phyloP scores from a whole-genome alignment of 306 rosid species.

The Sesbania bispinosa region DNA sequence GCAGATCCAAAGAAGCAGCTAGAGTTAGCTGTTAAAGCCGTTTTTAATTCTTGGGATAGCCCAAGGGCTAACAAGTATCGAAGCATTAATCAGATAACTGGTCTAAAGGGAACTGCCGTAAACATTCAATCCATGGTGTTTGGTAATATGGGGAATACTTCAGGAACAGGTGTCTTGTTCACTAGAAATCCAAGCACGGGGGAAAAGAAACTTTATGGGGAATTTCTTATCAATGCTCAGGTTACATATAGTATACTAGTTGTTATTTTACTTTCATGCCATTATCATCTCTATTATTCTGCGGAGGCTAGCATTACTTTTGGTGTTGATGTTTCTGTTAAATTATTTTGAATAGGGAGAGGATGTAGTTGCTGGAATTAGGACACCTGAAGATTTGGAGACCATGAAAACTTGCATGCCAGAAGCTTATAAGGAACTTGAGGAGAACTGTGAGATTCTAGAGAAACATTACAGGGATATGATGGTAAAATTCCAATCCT shows the following conservation, averaged over 20 bases:
- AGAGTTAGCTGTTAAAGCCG: slow-evolving; percentile 77
- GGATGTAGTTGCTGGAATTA: slow-evolving; percentile 96
- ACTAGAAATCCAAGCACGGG: slow-evolving; percentile 98
- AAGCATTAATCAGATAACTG: slow-evolving; percentile 82
- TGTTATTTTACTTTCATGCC: slow-evolving; percentile 15
- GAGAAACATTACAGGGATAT: slow-evolving; percentile 94
- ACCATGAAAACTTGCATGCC: slow-evolving; percentile 86
- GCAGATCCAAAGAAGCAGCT: slow-evolving; percentile 92
- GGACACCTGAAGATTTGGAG: slow-evolving; percentile 88
- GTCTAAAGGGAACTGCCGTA: slow-evolving; percentile 90
- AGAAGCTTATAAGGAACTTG: slow-evolving; percentile 88
- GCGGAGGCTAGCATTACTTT: not conserved
- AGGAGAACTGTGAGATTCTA: slow-evolving; percentile 81
- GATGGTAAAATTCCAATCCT: slow-evolving; percentile 59
- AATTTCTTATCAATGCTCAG: slow-evolving; percentile 95
- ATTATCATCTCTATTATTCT: not conserved
- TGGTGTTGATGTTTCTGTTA: slow-evolving; percentile 6
- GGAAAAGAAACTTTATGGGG: slow-evolving; percentile 91
- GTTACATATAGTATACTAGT: slow-evolving; percentile 38
- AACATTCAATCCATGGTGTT: slow-evolving; percentile 96
- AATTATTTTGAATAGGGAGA: slow-evolving; percentile 67
- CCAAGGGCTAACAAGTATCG: slow-evolving; percentile 88
- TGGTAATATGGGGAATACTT: slow-evolving; percentile 93
- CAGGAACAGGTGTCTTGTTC: slow-evolving; percentile 97
- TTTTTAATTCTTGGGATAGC: slow-evolving; percentile 98